Percentiles rank a stretch among this genome's conserved stretches.
phyloP scores from a whole-genome alignment of 768 basidiomycete genomes.

The Leccinum longicurvipes region DNA sequence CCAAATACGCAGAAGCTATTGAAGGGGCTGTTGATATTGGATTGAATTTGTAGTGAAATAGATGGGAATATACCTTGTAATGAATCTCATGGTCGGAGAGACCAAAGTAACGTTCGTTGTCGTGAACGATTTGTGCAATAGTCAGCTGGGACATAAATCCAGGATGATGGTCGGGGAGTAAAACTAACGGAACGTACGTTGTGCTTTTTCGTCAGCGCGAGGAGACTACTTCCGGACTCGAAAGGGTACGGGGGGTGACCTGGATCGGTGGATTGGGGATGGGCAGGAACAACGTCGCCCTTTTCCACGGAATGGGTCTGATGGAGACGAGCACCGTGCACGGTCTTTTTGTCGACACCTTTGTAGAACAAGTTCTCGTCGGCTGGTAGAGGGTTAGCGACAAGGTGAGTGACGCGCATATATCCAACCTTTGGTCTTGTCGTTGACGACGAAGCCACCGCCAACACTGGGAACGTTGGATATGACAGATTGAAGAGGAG shows the following conservation, averaged over 20 bases:
- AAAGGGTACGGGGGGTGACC: slow-evolving; percentile 83
- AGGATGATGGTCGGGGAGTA: not conserved
- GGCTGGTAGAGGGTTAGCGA: slow-evolving; percentile 38
- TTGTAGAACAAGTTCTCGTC: slow-evolving; percentile 97
- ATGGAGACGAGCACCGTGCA: slow-evolving; percentile 76
- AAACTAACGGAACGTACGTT: slow-evolving; percentile 54
- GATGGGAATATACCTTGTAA: slow-evolving; percentile 48
- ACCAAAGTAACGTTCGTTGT: slow-evolving; percentile 85
- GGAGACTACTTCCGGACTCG: slow-evolving; percentile 68
- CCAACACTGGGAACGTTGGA: slow-evolving; percentile 55
- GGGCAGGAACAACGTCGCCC: slow-evolving; percentile 11
- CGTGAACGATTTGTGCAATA: slow-evolving; percentile 90
- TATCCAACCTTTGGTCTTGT: slow-evolving; percentile 76
- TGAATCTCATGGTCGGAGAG: slow-evolving; percentile 73
- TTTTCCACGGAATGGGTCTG: slow-evolving; percentile 50
- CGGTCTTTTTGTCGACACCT: slow-evolving; percentile 76
- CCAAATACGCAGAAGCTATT: slow-evolving; percentile 75
- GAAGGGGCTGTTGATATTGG: not conserved
- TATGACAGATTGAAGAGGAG: not conserved
- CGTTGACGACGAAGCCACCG: slow-evolving; percentile 93
- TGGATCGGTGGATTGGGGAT: slow-evolving; percentile 25
- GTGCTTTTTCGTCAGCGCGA: slow-evolving; percentile 72
- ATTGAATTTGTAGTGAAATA: not conserved
- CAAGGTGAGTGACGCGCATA: not conserved
- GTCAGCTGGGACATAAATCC: slow-evolving; percentile 58